phyloP scores from a whole-genome alignment of 345 rosid genomes.

The Bruguiera parviflora region DNA sequence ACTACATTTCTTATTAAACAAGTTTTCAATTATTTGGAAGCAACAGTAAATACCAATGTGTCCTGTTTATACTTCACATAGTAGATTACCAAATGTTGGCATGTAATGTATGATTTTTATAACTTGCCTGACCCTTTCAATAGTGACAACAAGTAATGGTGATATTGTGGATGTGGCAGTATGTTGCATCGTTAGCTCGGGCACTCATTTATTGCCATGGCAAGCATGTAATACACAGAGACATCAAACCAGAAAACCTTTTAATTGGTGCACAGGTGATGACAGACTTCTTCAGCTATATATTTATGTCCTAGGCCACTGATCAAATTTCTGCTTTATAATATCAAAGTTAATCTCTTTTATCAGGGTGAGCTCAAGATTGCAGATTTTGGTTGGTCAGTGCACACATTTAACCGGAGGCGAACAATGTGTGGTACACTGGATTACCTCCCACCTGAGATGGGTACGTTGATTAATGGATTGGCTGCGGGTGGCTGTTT shows the following conservation, averaged over 20 bases:
- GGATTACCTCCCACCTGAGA: constrained; percentile 98
- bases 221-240: constrained; percentile 96
- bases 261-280: constrained; percentile 81
- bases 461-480: constrained; percentile 49
- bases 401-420: constrained; percentile 95
- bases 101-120: too few species aligned
- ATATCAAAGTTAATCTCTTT: constrained; percentile 6
- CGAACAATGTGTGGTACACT: constrained; percentile 96
- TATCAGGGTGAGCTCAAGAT: constrained; percentile 96
- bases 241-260: constrained; percentile 94
- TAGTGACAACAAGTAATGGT: background rate
- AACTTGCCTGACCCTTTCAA: too few species aligned
- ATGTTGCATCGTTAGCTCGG: constrained; percentile 93
- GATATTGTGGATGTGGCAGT: constrained; percentile 40
- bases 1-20: background rate
- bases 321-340: constrained; percentile 13
- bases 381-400: constrained; percentile 99
- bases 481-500: too few species aligned
- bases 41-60: background rate
- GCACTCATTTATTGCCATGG: constrained; percentile 99
- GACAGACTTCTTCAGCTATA: background rate
- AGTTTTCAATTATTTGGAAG: background rate
- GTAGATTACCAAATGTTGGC: background rate
- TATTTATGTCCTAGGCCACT: constrained; percentile 1
- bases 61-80: background rate